Evolutionary conservation across 2,329 filamentous ascomycete genomes (phyloP).

Genomic region (Colletotrichum viniferum): DNA sequence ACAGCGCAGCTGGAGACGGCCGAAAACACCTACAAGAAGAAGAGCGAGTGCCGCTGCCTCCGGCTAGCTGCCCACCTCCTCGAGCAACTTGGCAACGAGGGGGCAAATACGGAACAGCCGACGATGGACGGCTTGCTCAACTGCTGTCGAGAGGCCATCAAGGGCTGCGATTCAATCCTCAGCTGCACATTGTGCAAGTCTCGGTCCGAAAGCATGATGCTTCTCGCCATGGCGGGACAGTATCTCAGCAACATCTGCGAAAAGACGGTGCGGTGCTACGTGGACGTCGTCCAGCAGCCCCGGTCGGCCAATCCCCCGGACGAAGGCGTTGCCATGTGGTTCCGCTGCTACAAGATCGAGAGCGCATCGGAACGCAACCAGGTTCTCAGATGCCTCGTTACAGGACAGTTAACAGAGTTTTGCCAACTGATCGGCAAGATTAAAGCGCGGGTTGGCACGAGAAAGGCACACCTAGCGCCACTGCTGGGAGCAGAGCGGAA

Average conservation of each 20-base stretch:
- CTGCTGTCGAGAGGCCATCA: background rate
- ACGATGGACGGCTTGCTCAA: background rate
- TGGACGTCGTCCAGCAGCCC: background rate
- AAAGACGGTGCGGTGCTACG: constrained; percentile 1
- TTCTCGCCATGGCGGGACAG: background rate
- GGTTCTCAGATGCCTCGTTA: background rate
- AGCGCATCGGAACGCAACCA: background rate
- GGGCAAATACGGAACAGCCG: background rate
- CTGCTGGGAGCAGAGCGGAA: background rate
- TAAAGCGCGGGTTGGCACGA: background rate
- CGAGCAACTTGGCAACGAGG: background rate
- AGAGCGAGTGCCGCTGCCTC: background rate
- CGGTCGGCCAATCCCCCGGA: background rate
- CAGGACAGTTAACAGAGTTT: background rate
- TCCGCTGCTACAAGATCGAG: background rate
- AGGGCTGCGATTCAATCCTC: background rate
- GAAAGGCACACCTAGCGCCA: background rate
- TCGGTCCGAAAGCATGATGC: constrained; percentile 4
- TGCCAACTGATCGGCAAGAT: background rate
- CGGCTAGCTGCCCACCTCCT: background rate
- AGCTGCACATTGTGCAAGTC: background rate
- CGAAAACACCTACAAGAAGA: background rate
- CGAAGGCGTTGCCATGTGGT: background rate
- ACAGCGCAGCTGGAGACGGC: background rate
- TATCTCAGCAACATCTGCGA: constrained; percentile 8